These are phyloP conservation scores for Malassezia furfur DNA, from an alignment of 1,284 basidiomycete species.

Conservation along the genomic window DNA sequence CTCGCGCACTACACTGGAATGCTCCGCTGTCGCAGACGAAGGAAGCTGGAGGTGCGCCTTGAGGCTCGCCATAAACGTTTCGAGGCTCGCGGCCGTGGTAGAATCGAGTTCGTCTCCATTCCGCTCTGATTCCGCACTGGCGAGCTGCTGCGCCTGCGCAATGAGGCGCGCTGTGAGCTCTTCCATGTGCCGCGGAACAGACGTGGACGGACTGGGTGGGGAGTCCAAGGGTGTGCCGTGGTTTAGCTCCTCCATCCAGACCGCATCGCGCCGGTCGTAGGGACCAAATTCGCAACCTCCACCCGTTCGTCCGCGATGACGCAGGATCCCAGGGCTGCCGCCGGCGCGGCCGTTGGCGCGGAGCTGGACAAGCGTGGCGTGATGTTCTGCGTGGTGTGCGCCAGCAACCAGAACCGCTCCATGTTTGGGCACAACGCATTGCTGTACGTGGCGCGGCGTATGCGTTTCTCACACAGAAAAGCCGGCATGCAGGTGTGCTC, in stretches of 20 bases:
- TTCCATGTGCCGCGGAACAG: conserved; percentile 6
- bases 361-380: conserved; percentile 3
- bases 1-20: conserved; percentile 9
- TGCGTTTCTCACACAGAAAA: conserved; percentile 49
- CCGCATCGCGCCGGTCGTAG: neutral
- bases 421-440: conserved; percentile 97
- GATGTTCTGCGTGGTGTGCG: conserved; percentile 92
- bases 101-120: conserved; percentile 16
- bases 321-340: too few relatives aligned
- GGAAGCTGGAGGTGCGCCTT: conserved; percentile 15
- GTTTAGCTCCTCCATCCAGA: neutral
- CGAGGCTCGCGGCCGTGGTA: conserved; percentile 26
- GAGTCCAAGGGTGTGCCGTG: too few relatives aligned
- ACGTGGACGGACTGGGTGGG: neutral
- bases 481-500: conserved; percentile 85
- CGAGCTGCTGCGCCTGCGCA: neutral
- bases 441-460: conserved; percentile 40
- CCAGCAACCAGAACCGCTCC: conserved; percentile 95
- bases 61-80: conserved; percentile 35
- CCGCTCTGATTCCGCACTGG: neutral
- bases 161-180: conserved; percentile 11
- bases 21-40: conserved; percentile 12
- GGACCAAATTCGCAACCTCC: neutral
- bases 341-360: neutral
- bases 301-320: too few relatives aligned